These are phyloP conservation scores for Pulveroboletus sp. DNA, from an alignment of 768 basidiomycete genomes.

Conservation along the genomic window DNA sequence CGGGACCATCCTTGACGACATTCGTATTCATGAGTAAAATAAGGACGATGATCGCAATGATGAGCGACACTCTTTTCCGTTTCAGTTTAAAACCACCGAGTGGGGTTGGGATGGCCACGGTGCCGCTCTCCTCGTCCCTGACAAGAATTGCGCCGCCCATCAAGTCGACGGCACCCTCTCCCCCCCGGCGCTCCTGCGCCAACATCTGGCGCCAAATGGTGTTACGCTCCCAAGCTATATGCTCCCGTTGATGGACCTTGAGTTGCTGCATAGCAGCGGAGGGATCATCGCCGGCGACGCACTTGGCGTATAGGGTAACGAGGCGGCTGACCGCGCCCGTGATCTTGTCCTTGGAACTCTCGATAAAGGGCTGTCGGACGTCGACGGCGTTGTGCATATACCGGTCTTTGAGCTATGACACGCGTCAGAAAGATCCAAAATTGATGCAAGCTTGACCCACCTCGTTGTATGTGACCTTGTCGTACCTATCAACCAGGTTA, in stretches of 20 bases:
- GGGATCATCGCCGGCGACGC: constrained; percentile 74
- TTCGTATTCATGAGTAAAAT: constrained; percentile 56
- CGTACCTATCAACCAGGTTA: constrained; percentile 59
- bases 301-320: constrained; percentile 76
- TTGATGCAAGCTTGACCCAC: constrained; percentile 26
- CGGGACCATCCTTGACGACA: constrained; percentile 51
- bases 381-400: constrained; percentile 77
- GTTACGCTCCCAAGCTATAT: constrained; percentile 95
- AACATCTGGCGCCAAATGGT: constrained; percentile 99
- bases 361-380: constrained; percentile 62
- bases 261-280: constrained; percentile 76
- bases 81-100: constrained; percentile 67
- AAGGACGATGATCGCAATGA: constrained; percentile 59
- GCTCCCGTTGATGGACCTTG: constrained; percentile 83
- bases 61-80: constrained; percentile 54
- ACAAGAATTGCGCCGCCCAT: constrained; percentile 47
- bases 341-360: constrained; percentile 58
- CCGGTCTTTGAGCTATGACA: constrained; percentile 62
- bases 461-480: constrained; percentile 85
- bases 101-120: constrained; percentile 54
- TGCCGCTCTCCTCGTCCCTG: constrained; percentile 36
- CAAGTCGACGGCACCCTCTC: constrained; percentile 31
- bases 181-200: constrained; percentile 69
- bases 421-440: background rate
- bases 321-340: constrained; percentile 57